Percentiles rank a stretch among this genome's conserved stretches.
Conservation (phyloP, 1,284 basidiomycete species). For the Moniliophthora roreri region DNA sequence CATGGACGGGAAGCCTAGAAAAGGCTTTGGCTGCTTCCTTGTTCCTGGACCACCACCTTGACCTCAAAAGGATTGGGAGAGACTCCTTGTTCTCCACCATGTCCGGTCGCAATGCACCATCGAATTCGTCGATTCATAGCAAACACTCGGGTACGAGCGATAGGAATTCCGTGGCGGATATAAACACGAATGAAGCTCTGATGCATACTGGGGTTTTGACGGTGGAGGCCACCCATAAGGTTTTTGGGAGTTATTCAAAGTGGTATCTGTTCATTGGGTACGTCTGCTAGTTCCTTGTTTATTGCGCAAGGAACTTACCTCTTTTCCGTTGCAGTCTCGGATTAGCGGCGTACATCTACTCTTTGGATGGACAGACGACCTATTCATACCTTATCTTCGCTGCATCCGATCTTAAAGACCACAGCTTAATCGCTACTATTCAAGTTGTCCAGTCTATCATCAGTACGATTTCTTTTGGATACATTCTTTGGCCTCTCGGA, state of each 20-base stretch:
- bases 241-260: conserved; percentile 53
- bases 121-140: too few relatives aligned
- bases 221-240: conserved; percentile 52
- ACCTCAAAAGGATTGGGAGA: neutral
- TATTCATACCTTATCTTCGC: conserved; percentile 67
- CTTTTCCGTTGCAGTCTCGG: conserved; percentile 45
- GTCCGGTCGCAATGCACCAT: too few relatives aligned
- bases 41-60: too few relatives aligned
- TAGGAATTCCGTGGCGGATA: too few relatives aligned
- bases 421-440: conserved; percentile 68
- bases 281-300: conserved; percentile 13
- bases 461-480: conserved; percentile 30
- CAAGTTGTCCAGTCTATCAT: conserved; percentile 59
- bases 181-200: neutral
- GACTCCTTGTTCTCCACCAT: too few relatives aligned
- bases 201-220: conserved; percentile 48
- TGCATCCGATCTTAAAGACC: conserved; percentile 56
- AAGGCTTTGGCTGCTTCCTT: too few relatives aligned
- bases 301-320: neutral
- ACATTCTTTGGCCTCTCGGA: neutral
- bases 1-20: too few relatives aligned
- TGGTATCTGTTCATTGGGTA: conserved; percentile 67
- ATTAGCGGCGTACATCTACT: conserved; percentile 76
- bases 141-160: too few relatives aligned
- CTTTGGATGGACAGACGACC: conserved; percentile 70